phyloP scores from a whole-genome alignment of 108 stramenopile species.

The Nitzschia inconspicua region DNA sequence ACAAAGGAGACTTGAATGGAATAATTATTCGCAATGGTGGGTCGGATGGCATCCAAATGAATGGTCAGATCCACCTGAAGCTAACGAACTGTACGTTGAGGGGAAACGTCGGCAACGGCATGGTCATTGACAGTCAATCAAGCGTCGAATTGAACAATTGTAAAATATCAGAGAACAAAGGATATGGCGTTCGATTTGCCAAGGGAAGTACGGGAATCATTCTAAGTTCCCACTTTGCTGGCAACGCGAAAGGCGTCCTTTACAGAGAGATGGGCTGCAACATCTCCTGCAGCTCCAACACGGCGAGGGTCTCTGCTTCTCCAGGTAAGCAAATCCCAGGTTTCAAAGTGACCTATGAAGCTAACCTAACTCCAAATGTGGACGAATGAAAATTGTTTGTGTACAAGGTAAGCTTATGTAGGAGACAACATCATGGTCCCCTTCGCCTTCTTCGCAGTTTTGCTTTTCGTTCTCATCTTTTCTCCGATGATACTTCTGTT shows the following conservation, averaged over 20 bases:
- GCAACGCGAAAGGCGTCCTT: conserved; percentile 11
- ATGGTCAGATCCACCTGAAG: not conserved
- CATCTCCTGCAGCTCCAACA: conserved; percentile 18
- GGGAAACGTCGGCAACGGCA: conserved; percentile 10
- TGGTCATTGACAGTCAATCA: conserved; percentile 12
- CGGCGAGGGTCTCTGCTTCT: not conserved
- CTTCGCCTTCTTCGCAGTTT: no score
- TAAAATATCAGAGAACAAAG: conserved; percentile 16
- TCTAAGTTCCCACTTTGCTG: conserved; percentile 6
- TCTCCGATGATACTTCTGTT: no score
- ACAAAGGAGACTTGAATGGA: conserved; percentile 19
- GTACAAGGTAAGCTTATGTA: no score
- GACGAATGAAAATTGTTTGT: no score
- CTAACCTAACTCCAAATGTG: no score
- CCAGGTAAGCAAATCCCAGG: conserved; percentile 8
- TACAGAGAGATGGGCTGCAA: conserved; percentile 14
- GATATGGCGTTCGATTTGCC: conserved; percentile 6
- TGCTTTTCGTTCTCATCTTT: no score
- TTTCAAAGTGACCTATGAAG: conserved; percentile 8
- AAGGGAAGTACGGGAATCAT: conserved; percentile 4
- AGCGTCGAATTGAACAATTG: conserved; percentile 5
- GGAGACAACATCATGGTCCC: no score
- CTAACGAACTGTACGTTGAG: conserved; percentile 8
- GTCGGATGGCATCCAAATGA: conserved; percentile 3
- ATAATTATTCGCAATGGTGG: conserved; percentile 26